A percentile compares a stretch with the other conserved stretches of the same genome.
These are phyloP conservation scores for Xylariaceae sp. DNA, from an alignment of 2,329 filamentous ascomycete species.

Conservation along the genomic window DNA sequence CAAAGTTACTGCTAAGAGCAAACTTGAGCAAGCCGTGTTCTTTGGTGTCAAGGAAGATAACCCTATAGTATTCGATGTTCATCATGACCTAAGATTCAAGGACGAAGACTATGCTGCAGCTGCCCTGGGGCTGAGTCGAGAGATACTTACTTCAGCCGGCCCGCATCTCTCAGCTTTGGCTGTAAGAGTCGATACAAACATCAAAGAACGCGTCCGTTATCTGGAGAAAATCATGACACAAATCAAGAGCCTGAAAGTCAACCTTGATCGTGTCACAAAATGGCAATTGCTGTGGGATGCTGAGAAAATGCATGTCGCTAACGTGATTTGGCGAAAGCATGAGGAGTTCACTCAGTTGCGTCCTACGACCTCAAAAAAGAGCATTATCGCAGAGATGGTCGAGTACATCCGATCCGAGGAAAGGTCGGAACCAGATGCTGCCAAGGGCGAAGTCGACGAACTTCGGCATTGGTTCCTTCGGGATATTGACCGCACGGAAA, in stretches of 20 bases:
- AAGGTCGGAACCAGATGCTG: slow-evolving; percentile 67
- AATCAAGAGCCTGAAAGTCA: slow-evolving; percentile 65
- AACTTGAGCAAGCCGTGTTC: slow-evolving; percentile 93
- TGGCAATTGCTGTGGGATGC: slow-evolving; percentile 89
- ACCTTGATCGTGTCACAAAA: slow-evolving; percentile 67
- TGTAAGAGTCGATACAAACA: slow-evolving; percentile 79
- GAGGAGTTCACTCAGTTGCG: slow-evolving; percentile 67
- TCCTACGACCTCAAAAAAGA: slow-evolving; percentile 64
- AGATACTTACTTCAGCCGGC: slow-evolving; percentile 78
- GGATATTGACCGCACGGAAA: slow-evolving; percentile 71
- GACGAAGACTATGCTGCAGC: slow-evolving; percentile 74
- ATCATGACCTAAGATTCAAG: slow-evolving; percentile 67
- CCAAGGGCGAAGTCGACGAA: slow-evolving; percentile 72
- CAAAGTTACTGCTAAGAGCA: slow-evolving; percentile 78
- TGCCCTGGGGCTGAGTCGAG: slow-evolving; percentile 75
- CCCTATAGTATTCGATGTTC: slow-evolving; percentile 80
- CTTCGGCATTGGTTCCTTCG: slow-evolving; percentile 87
- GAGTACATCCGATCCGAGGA: slow-evolving; percentile 76
- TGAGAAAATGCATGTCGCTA: slow-evolving; percentile 83
- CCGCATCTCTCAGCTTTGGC: slow-evolving; percentile 73
- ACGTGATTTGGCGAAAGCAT: slow-evolving; percentile 78
- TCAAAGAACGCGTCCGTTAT: slow-evolving; percentile 72
- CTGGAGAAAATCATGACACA: slow-evolving; percentile 75
- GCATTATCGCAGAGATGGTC: slow-evolving; percentile 74
- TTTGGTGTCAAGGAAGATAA: slow-evolving; percentile 82